Conservation (phyloP, 1,284 basidiomycete genomes). For the Marasmius fiardii region DNA sequence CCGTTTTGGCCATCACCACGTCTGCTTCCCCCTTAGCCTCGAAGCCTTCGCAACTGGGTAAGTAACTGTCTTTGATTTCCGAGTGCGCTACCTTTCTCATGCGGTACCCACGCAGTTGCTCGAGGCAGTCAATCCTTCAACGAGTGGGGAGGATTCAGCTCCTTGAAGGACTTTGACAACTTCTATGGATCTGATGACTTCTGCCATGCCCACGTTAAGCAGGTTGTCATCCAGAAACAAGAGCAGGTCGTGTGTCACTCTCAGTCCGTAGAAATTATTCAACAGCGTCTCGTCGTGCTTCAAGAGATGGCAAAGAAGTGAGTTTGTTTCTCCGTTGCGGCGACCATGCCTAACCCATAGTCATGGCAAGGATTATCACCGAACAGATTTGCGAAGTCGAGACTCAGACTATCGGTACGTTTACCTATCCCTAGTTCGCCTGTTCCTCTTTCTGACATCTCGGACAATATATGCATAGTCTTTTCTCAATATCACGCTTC, state of each 20-base stretch:
- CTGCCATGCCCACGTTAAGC: constrained; percentile 3
- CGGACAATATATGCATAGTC: not conserved
- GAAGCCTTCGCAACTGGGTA: constrained; percentile 3
- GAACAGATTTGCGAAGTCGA: constrained; percentile 2
- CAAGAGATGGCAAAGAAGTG: constrained; percentile 34
- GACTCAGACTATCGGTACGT: constrained; percentile 1
- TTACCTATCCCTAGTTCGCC: not conserved
- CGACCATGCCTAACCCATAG: not conserved
- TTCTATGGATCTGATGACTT: constrained; percentile 12
- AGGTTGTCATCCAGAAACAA: constrained; percentile 14
- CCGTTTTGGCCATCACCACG: constrained; percentile 5
- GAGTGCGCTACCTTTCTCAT: not conserved
- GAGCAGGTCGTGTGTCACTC: constrained; percentile 34
- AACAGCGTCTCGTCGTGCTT: constrained; percentile 37
- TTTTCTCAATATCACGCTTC: constrained; percentile 7
- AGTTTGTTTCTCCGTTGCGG: not conserved
- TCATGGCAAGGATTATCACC: not conserved
- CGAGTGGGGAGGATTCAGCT: constrained; percentile 10
- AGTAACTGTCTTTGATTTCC: not conserved
- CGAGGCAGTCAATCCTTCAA: constrained; percentile 9
- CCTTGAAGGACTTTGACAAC: constrained; percentile 16
- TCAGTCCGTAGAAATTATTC: constrained; percentile 32
- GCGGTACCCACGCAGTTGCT: not conserved
- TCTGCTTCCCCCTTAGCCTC: constrained; percentile 2
- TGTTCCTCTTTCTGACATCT: not conserved